Evolutionary conservation across 1,284 basidiomycete species (phyloP).

Genomic region (Marasmius sp.): DNA sequence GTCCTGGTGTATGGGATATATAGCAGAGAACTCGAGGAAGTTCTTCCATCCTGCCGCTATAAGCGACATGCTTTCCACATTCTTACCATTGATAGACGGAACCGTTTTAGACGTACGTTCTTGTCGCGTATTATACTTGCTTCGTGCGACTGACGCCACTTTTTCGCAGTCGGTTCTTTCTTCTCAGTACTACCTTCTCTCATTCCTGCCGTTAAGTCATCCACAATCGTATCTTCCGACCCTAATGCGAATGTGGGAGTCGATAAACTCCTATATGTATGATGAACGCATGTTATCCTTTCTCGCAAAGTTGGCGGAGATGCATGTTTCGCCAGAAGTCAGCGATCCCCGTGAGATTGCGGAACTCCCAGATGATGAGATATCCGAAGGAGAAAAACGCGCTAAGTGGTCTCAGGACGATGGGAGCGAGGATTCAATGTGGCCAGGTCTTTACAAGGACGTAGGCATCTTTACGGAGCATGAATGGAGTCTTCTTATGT

Average conservation of each 20-base stretch:
- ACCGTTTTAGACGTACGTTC: constrained; percentile 68
- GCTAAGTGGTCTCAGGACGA: constrained; percentile 55
- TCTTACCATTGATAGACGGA: constrained; percentile 77
- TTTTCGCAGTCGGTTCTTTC: constrained; percentile 64
- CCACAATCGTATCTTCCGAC: constrained; percentile 81
- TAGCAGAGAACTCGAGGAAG: constrained; percentile 79
- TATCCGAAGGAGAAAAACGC: constrained; percentile 60
- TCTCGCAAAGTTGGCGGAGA: constrained; percentile 67
- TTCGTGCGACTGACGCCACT: constrained; percentile 9
- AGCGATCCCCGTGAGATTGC: constrained; percentile 69
- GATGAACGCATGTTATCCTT: constrained; percentile 82
- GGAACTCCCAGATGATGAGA: constrained; percentile 71
- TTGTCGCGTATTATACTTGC: neutral
- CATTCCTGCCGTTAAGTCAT: constrained; percentile 78
- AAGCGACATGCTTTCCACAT: constrained; percentile 86
- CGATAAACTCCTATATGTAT: constrained; percentile 81
- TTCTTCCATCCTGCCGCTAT: constrained; percentile 92
- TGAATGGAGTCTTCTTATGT: constrained; percentile 89
- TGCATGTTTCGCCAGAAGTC: constrained; percentile 70
- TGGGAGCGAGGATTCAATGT: constrained; percentile 40
- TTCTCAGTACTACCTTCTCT: constrained; percentile 79
- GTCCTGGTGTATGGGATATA: constrained; percentile 82
- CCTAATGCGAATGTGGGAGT: constrained; percentile 81
- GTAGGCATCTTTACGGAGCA: constrained; percentile 87
- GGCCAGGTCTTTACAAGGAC: constrained; percentile 77